Percentiles rank a stretch among this genome's conserved stretches.
phyloP scores from a whole-genome alignment of 2,329 filamentous ascomycete species.

The Cercospora sp. region DNA sequence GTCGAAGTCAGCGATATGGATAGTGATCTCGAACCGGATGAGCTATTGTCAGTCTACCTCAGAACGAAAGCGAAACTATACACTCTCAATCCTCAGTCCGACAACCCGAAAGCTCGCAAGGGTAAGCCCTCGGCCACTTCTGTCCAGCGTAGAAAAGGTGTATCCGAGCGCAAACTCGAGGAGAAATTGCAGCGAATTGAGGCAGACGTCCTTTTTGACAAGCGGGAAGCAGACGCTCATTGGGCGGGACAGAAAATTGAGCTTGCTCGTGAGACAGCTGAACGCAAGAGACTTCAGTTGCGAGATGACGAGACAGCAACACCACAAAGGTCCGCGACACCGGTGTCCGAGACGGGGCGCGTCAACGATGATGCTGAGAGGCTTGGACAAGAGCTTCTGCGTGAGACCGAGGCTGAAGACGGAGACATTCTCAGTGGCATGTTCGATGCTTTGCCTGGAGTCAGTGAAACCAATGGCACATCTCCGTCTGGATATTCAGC shows the following conservation, averaged over 20 bases:
- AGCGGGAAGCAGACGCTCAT: constrained; percentile 47
- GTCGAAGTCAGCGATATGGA: constrained; percentile 51
- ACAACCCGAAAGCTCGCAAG: constrained; percentile 59
- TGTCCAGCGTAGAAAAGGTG: constrained; percentile 41
- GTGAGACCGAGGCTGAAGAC: constrained; percentile 55
- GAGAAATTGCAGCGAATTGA: constrained; percentile 77
- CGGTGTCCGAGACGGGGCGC: constrained; percentile 39
- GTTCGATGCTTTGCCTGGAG: constrained; percentile 49
- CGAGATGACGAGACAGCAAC: constrained; percentile 20
- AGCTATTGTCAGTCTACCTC: constrained; percentile 70
- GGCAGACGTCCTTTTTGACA: constrained; percentile 57
- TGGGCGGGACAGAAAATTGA: constrained; percentile 50
- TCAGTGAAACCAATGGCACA: constrained; percentile 40
- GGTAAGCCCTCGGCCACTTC: constrained; percentile 40
- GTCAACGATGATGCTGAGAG: constrained; percentile 54
- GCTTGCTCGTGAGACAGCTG: constrained; percentile 44
- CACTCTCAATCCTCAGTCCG: constrained; percentile 44
- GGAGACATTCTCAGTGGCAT: constrained; percentile 59
- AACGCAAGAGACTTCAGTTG: constrained; percentile 36
- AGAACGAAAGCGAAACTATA: constrained; percentile 63
- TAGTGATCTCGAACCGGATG: constrained; percentile 53
- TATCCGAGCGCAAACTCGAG: constrained; percentile 64
- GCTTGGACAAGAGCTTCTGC: constrained; percentile 36
- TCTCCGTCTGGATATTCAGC: constrained; percentile 26
- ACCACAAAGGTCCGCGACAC: neutral